Percentiles rank a stretch among this genome's conserved stretches.
phyloP scores from a whole-genome alignment of 1,284 basidiomycete species.

The Ceratobasidium sp. region DNA sequence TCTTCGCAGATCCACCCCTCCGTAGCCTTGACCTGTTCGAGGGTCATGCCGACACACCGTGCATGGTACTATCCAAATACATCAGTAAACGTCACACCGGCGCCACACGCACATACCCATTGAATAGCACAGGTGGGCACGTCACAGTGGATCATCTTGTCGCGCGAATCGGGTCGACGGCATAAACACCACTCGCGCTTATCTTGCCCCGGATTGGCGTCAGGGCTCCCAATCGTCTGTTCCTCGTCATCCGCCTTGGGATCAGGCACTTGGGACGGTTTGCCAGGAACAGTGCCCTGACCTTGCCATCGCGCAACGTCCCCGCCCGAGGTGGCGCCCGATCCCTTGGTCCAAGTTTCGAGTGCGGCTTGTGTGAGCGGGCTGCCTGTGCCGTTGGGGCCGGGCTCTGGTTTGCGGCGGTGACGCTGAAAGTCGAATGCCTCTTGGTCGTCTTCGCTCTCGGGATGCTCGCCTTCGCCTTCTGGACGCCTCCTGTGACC shows the following conservation, averaged over 20 bases:
- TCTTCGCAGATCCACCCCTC: conserved; percentile 31
- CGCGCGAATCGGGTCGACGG: conserved; percentile 29
- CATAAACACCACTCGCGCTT: conserved; percentile 35
- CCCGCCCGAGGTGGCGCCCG: conserved; percentile 11
- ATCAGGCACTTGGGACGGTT: conserved; percentile 3
- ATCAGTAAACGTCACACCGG: too few species aligned
- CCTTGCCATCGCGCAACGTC: conserved; percentile 34
- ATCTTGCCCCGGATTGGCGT: conserved; percentile 6
- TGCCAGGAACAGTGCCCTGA: conserved; percentile 31
- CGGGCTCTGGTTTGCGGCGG: not conserved
- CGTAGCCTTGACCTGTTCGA: conserved; percentile 2
- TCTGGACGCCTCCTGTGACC: conserved; percentile 9
- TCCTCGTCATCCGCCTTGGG: conserved; percentile 8
- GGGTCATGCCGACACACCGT: conserved; percentile 21
- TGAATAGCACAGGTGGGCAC: conserved; percentile 33
- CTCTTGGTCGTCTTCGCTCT: conserved; percentile 33
- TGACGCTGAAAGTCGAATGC: conserved; percentile 30
- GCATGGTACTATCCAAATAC: conserved; percentile 21
- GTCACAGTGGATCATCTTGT: conserved; percentile 31
- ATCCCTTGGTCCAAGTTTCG: conserved; percentile 28
- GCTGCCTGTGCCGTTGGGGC: conserved; percentile 16
- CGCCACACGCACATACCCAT: conserved; percentile 13
- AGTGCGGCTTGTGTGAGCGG: conserved; percentile 25
- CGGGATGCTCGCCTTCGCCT: conserved; percentile 15
- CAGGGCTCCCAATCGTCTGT: conserved; percentile 1